These are phyloP conservation scores for Penicillium coffeae DNA, from an alignment of 495 filamentous ascomycete species.

Conservation along the genomic window DNA sequence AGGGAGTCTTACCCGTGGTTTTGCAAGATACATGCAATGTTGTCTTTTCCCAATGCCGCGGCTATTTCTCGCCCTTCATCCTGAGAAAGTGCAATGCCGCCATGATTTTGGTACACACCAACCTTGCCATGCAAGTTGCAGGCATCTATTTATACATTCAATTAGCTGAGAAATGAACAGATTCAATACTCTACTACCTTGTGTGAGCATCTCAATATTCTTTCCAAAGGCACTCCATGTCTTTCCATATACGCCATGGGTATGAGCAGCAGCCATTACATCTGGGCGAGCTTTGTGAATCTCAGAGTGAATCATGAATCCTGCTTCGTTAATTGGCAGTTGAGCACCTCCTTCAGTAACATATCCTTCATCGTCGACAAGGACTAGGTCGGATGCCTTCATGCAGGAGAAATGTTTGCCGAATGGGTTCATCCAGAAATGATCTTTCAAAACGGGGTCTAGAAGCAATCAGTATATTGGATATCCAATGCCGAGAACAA, in stretches of 20 bases:
- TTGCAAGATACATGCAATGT: slow-evolving; percentile 60
- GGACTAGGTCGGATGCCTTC: slow-evolving; percentile 44
- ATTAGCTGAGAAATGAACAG: too few species aligned
- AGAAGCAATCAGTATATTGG: neutral
- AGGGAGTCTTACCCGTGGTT: slow-evolving; percentile 53
- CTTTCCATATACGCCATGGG: slow-evolving; percentile 44
- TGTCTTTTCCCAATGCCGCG: slow-evolving; percentile 54
- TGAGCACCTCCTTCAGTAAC: slow-evolving; percentile 52
- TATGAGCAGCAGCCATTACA: slow-evolving; percentile 49
- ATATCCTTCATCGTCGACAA: slow-evolving; percentile 47
- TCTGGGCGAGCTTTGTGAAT: slow-evolving; percentile 50
- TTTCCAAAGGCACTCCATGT: slow-evolving; percentile 47
- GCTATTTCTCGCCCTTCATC: slow-evolving; percentile 61
- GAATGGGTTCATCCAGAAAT: slow-evolving; percentile 45
- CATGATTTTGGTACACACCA: slow-evolving; percentile 50
- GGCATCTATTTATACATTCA: slow-evolving; percentile 39
- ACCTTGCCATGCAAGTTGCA: slow-evolving; percentile 54
- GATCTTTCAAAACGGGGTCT: slow-evolving; percentile 24
- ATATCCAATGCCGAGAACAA: too few species aligned
- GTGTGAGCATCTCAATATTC: slow-evolving; percentile 47
- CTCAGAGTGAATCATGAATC: slow-evolving; percentile 62
- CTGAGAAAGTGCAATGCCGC: slow-evolving; percentile 54
- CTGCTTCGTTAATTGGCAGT: slow-evolving; percentile 58
- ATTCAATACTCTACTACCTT: slow-evolving; percentile 27
- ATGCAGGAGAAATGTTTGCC: slow-evolving; percentile 56